Conservation (phyloP, 441 rosid species). For the Gossypium laxum region DNA sequence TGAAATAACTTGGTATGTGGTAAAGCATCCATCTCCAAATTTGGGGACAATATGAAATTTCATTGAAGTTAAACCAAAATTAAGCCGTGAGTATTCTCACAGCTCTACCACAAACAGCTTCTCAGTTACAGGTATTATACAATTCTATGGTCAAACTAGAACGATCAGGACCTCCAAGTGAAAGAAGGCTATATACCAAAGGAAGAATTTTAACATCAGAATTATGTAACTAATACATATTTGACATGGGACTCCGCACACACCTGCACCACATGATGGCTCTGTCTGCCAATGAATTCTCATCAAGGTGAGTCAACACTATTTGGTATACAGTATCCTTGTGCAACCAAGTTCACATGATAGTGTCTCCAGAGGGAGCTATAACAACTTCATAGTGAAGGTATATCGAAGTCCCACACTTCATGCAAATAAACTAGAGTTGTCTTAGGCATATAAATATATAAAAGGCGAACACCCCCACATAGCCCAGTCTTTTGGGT, state of each 20-base stretch:
- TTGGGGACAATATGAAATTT: neutral
- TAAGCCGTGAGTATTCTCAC: neutral
- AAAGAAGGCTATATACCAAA: neutral
- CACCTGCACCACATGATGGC: neutral
- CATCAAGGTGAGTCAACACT: too few species aligned
- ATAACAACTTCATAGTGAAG: neutral
- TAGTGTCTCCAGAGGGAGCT: neutral
- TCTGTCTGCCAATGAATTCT: too few species aligned
- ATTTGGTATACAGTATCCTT: neutral
- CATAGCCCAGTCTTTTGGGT: neutral
- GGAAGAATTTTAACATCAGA: neutral
- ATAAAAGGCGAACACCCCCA: neutral
- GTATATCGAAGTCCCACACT: neutral
- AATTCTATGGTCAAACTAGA: neutral
- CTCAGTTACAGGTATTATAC: neutral
- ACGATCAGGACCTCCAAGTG: neutral
- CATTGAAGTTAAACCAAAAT: neutral
- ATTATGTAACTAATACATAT: neutral
- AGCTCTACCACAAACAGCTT: neutral
- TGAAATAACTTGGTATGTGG: neutral
- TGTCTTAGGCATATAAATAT: neutral
- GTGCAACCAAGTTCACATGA: neutral
- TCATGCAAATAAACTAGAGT: neutral
- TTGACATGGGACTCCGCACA: neutral
- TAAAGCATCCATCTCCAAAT: conserved; percentile 1